Evolutionary conservation across 805 yeast species (phyloP).

Genomic region (Zygoascus bituminiphila): DNA sequence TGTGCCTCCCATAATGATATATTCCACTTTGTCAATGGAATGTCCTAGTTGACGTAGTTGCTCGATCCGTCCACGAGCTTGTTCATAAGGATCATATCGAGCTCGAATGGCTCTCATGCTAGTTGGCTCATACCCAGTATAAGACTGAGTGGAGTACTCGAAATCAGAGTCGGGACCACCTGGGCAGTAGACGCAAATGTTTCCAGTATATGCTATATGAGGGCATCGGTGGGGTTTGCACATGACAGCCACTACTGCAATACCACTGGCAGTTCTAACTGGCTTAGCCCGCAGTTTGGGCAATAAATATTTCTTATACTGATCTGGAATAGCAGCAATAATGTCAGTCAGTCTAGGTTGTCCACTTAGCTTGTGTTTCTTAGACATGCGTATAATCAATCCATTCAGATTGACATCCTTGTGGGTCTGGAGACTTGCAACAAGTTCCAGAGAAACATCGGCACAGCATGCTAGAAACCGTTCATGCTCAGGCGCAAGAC

Average conservation of each 20-base stretch:
- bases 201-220: slow-evolving; percentile 97
- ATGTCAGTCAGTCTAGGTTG: slow-evolving; percentile 95
- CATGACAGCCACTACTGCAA: slow-evolving; percentile 99
- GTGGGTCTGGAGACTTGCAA: slow-evolving; percentile 61
- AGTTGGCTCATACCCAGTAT: slow-evolving; percentile 97
- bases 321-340: slow-evolving; percentile 91
- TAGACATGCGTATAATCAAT: slow-evolving; percentile 72
- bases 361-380: slow-evolving; percentile 81
- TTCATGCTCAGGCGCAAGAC: slow-evolving; percentile 80
- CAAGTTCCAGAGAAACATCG: slow-evolving; percentile 80
- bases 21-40: slow-evolving; percentile 94
- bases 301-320: slow-evolving; percentile 78
- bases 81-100: slow-evolving; percentile 96
- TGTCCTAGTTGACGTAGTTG: slow-evolving; percentile 94
- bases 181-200: slow-evolving; percentile 95
- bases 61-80: slow-evolving; percentile 94
- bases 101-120: slow-evolving; percentile 99
- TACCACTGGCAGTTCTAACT: slow-evolving; percentile 96
- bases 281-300: slow-evolving; percentile 98
- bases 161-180: slow-evolving; percentile 99
- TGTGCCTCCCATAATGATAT: slow-evolving; percentile 98
- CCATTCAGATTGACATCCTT: slow-evolving; percentile 87
- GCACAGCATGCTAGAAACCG: slow-evolving; percentile 88
- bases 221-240: slow-evolving; percentile 99
- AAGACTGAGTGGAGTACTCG: slow-evolving; percentile 95